These are phyloP conservation scores for Talaromyces stipitatus DNA, from an alignment of 495 filamentous ascomycete species.

Conservation along the genomic window DNA sequence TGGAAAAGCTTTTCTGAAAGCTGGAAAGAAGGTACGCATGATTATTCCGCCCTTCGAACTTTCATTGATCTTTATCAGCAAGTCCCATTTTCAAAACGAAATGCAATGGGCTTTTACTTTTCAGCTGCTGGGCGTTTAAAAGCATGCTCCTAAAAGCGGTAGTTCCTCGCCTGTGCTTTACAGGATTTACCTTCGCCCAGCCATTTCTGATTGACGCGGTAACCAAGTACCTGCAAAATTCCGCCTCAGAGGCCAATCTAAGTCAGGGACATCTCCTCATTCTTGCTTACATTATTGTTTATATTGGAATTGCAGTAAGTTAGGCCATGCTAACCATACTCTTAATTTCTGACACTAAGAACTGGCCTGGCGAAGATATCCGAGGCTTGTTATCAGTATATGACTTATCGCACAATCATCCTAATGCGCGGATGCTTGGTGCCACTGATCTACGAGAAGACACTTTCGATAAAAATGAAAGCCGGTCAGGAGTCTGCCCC, in stretches of 20 bases:
- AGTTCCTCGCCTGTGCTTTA: slow-evolving; percentile 41
- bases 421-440: slow-evolving; percentile 52
- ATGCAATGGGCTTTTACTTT: neutral
- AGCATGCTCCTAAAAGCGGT: slow-evolving; percentile 35
- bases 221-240: slow-evolving; percentile 6
- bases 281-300: slow-evolving; percentile 53
- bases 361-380: slow-evolving; percentile 8
- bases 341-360: neutral
- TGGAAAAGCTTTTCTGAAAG: too few relatives aligned
- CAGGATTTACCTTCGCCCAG: slow-evolving; percentile 47
- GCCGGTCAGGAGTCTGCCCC: slow-evolving; percentile 35
- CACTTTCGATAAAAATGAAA: slow-evolving; percentile 25
- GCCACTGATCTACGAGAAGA: slow-evolving; percentile 46
- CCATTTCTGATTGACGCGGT: slow-evolving; percentile 45
- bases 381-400: slow-evolving; percentile 43
- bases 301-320: slow-evolving; percentile 50
- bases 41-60: too few relatives aligned
- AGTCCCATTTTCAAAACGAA: neutral
- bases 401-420: slow-evolving; percentile 46
- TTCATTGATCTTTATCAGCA: slow-evolving; percentile 33
- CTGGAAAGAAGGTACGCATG: neutral
- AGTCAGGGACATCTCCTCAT: slow-evolving; percentile 52
- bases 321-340: neutral
- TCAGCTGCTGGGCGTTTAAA: slow-evolving; percentile 33
- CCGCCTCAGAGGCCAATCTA: slow-evolving; percentile 27